Percentiles rank a stretch among this genome's conserved stretches.
These are phyloP conservation scores for Galerina marginata DNA, from an alignment of 768 basidiomycete genomes.

Conservation along the genomic window DNA sequence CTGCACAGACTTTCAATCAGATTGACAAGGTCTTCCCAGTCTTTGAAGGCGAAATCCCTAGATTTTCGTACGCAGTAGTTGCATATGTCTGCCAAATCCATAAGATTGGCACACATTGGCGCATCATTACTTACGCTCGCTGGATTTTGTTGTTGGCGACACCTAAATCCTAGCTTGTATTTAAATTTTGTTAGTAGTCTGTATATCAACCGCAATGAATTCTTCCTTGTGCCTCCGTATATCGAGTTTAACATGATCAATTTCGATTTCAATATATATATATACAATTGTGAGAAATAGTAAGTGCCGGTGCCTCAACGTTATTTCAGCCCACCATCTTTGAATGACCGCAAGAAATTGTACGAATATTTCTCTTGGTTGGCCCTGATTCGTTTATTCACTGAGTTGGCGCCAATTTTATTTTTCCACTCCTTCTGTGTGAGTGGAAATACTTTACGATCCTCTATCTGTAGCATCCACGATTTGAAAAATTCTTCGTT, in stretches of 20 bases:
- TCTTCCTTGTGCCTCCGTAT: too few species aligned
- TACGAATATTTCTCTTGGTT: neutral
- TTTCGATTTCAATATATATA: too few species aligned
- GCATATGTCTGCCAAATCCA: conserved; percentile 15
- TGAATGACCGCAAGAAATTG: neutral
- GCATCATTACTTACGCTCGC: neutral
- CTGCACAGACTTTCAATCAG: neutral
- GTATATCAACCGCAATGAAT: too few species aligned
- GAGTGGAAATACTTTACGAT: neutral
- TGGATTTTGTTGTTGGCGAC: conserved; percentile 7
- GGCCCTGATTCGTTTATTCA: neutral
- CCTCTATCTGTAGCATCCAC: neutral
- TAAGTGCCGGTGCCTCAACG: too few species aligned
- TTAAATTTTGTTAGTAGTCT: too few species aligned
- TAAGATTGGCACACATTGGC: conserved; percentile 3
- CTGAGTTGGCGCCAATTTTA: neutral
- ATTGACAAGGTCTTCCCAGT: neutral
- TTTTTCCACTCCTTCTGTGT: neutral
- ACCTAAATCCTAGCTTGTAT: too few species aligned
- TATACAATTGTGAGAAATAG: too few species aligned
- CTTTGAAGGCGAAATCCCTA: neutral
- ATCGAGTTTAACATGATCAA: too few species aligned
- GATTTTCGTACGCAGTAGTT: neutral
- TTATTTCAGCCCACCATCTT: too few species aligned
- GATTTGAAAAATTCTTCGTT: neutral